phyloP scores from a whole-genome alignment of 2,329 filamentous ascomycete genomes.

The Ceratocystiopsis minuta region DNA sequence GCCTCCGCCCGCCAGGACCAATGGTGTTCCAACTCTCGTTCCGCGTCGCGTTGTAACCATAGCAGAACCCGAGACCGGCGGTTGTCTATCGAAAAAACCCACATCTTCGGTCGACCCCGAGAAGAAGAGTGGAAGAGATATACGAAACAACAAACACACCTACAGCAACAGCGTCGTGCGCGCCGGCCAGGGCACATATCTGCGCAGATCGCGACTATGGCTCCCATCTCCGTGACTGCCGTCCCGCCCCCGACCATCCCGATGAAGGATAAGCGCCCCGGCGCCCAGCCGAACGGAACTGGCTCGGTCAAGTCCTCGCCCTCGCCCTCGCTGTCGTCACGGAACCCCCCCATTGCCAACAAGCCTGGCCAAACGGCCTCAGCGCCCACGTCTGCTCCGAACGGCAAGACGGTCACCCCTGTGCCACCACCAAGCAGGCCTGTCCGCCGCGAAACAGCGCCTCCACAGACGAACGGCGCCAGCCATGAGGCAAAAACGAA shows the following conservation, averaged over 20 bases:
- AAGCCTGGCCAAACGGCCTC: conserved; percentile 26
- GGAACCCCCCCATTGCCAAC: conserved; percentile 27
- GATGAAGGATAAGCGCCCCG: conserved; percentile 50
- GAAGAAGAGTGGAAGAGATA: too few species aligned
- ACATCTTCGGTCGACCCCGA: too few species aligned
- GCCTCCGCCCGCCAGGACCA: too few species aligned
- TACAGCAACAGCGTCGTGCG: too few species aligned
- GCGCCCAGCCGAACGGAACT: conserved; percentile 47
- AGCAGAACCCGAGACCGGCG: too few species aligned
- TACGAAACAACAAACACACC: too few species aligned
- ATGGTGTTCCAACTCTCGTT: too few species aligned
- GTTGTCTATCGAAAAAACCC: too few species aligned
- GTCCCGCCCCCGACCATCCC: conserved; percentile 23
- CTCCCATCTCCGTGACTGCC: conserved; percentile 31
- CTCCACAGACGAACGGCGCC: neutral
- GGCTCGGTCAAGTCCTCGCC: conserved; percentile 40
- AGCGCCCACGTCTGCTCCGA: conserved; percentile 20
- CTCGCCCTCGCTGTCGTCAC: conserved; percentile 37
- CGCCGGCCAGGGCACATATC: too few species aligned
- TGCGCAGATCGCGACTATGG: conserved; percentile 21
- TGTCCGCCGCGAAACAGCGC: conserved; percentile 29
- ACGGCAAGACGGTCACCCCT: conserved; percentile 24
- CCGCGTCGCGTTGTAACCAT: too few species aligned
- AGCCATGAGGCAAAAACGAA: conserved; percentile 12
- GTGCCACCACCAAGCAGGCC: conserved; percentile 29